phyloP scores from a whole-genome alignment of 2,329 filamentous ascomycete genomes.

The Sporothrix pallida region DNA sequence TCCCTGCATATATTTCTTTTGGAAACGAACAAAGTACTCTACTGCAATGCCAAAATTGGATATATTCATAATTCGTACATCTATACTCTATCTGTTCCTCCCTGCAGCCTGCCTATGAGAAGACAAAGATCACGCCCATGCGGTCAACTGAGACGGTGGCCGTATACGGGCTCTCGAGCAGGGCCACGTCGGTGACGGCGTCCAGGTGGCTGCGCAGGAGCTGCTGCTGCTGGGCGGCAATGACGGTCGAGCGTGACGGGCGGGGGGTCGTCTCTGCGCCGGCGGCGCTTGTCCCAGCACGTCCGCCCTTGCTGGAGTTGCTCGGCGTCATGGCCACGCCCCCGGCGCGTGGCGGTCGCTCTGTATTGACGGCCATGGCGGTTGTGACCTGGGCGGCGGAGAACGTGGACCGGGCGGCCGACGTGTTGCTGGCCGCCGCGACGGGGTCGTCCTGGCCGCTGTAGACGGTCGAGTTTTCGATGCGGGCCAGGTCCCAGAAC shows the following conservation, averaged over 20 bases:
- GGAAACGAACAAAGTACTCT: too few species aligned
- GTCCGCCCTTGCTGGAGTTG: slow-evolving; percentile 45
- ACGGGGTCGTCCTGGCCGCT: slow-evolving; percentile 76
- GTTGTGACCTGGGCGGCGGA: slow-evolving; percentile 66
- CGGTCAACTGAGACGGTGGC: slow-evolving; percentile 93
- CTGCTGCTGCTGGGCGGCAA: slow-evolving; percentile 85
- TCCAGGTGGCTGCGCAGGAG: slow-evolving; percentile 87
- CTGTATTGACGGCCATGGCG: slow-evolving; percentile 69
- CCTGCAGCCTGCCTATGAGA: slow-evolving; percentile 49
- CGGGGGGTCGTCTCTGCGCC: slow-evolving; percentile 45
- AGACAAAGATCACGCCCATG: slow-evolving; percentile 87
- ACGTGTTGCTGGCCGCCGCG: background rate
- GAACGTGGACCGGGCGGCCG: slow-evolving; percentile 69
- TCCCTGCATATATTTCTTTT: too few species aligned
- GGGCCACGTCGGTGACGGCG: slow-evolving; percentile 82
- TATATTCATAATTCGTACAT: slow-evolving; percentile 1
- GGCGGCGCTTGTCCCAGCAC: slow-evolving; percentile 39
- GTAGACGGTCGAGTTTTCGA: slow-evolving; percentile 79
- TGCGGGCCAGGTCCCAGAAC: slow-evolving; percentile 86
- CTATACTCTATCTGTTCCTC: background rate
- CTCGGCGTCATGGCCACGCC: slow-evolving; percentile 42
- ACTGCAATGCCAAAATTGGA: background rate
- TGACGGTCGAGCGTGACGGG: slow-evolving; percentile 78
- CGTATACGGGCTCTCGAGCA: slow-evolving; percentile 86
- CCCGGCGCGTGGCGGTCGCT: slow-evolving; percentile 56